A percentile compares a stretch with the other conserved stretches of the same genome.
These are phyloP conservation scores for Myriosclerotinia scirpicola DNA, from an alignment of 2,329 filamentous ascomycete species.

Conservation along the genomic window DNA sequence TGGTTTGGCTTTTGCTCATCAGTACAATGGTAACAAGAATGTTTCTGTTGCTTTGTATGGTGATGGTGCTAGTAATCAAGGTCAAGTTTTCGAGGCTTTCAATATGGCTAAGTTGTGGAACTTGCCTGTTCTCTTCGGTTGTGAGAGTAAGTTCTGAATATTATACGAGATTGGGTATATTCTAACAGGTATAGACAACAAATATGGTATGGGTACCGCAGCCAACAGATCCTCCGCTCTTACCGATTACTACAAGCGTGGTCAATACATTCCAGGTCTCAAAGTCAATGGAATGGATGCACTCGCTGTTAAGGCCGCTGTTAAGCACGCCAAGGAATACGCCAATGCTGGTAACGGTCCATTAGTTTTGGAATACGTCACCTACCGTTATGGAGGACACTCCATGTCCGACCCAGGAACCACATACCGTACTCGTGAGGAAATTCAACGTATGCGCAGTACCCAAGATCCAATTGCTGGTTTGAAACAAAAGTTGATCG, in stretches of 20 bases:
- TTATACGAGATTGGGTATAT: background rate
- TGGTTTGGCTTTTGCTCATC: constrained; percentile 93
- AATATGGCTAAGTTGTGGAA: constrained; percentile 99
- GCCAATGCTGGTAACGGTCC: constrained; percentile 81
- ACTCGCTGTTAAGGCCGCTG: constrained; percentile 93
- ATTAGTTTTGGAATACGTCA: constrained; percentile 97
- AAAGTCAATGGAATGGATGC: constrained; percentile 99
- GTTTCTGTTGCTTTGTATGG: constrained; percentile 90
- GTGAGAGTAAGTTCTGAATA: constrained; percentile 74
- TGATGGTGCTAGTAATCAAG: constrained; percentile 98
- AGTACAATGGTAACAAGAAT: constrained; percentile 86
- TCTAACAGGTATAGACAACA: constrained; percentile 72
- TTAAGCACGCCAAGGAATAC: constrained; percentile 90
- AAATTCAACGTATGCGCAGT: constrained; percentile 99
- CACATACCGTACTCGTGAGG: constrained; percentile 98
- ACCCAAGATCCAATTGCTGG: constrained; percentile 98
- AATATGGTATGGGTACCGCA: constrained; percentile 99
- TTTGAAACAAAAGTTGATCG: constrained; percentile 95
- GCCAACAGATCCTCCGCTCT: constrained; percentile 90
- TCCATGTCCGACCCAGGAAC: constrained; percentile 99
- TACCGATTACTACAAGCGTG: constrained; percentile 99
- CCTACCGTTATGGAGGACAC: constrained; percentile 98
- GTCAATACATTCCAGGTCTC: constrained; percentile 98
- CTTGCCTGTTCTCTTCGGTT: constrained; percentile 91
- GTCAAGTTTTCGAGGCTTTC: constrained; percentile 99